Percentiles rank a stretch among this genome's conserved stretches.
Conservation (phyloP, 805 yeast genomes). For the Saturnispora ahearnii region DNA sequence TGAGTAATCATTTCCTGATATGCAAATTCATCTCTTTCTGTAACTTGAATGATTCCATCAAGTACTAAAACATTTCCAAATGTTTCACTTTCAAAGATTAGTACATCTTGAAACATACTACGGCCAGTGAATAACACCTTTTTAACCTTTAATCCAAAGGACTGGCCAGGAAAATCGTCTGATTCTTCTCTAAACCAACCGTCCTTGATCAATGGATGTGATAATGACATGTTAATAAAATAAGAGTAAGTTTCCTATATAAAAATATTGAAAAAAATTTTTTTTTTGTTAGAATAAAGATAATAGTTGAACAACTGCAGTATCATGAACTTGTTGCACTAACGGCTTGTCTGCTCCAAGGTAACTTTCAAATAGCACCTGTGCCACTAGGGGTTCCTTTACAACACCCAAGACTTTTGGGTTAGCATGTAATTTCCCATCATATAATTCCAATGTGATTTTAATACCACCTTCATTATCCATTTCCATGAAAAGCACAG, state of each 20-base stretch:
- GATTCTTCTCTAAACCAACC: constrained; percentile 81
- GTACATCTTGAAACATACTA: constrained; percentile 72
- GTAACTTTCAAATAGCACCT: constrained; percentile 67
- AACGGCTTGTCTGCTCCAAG: constrained; percentile 61
- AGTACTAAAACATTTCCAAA: constrained; percentile 85
- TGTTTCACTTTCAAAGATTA: constrained; percentile 63
- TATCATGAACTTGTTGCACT: constrained; percentile 30
- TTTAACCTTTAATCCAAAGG: constrained; percentile 57
- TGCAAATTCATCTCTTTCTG: constrained; percentile 89
- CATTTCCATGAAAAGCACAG: constrained; percentile 52
- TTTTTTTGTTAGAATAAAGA: background rate
- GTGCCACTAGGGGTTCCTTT: constrained; percentile 50
- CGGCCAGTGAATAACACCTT: constrained; percentile 55
- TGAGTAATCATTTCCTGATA: constrained; percentile 91
- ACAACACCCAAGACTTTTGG: constrained; percentile 46
- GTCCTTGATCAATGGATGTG: constrained; percentile 32
- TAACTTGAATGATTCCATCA: constrained; percentile 85
- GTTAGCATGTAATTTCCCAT: constrained; percentile 9
- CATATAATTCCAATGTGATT: constrained; percentile 20
- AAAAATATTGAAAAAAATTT: background rate
- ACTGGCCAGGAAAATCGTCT: constrained; percentile 83
- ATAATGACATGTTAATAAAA: background rate
- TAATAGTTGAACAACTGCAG: constrained; percentile 10
- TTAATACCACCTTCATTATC: constrained; percentile 38
- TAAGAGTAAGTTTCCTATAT: too few relatives aligned